These are phyloP conservation scores for Plasmodium knowlesi DNA, from an alignment of 169 alveolate species.

Conservation along the genomic window DNA sequence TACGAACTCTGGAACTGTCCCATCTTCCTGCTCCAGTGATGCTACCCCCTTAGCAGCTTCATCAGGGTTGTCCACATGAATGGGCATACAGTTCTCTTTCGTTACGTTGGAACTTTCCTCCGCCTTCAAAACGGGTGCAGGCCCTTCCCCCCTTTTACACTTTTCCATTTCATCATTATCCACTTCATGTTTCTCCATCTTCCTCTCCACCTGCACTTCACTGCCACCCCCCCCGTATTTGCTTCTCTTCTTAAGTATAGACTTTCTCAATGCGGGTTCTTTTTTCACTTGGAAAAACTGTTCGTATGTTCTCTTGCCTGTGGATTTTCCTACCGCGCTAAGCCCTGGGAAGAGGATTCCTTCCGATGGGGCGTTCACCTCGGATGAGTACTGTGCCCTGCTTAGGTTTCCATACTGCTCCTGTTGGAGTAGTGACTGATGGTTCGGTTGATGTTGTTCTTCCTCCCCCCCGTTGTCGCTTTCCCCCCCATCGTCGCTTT, in stretches of 20 bases:
- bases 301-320: conserved; percentile 7
- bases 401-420: background rate
- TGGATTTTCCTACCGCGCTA: background rate
- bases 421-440: no score
- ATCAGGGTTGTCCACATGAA: background rate
- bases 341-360: background rate
- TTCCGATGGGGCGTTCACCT: background rate
- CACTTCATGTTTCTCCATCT: background rate
- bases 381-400: background rate
- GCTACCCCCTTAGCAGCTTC: background rate
- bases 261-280: background rate
- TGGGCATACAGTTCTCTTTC: background rate
- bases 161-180: background rate
- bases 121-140: background rate
- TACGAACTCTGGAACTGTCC: background rate
- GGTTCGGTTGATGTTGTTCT: background rate
- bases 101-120: background rate
- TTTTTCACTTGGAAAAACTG: conserved; percentile 11
- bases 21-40: background rate
- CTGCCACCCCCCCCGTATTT: background rate
- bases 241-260: background rate
- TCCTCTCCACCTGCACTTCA: background rate
- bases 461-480: background rate
- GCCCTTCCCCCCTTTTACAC: background rate
- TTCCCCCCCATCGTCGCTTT: background rate